Evolutionary conservation across 768 basidiomycete species (phyloP), one percentile per base, ranked within the genome.

Genomic region (Russula dissimulans): DNA sequence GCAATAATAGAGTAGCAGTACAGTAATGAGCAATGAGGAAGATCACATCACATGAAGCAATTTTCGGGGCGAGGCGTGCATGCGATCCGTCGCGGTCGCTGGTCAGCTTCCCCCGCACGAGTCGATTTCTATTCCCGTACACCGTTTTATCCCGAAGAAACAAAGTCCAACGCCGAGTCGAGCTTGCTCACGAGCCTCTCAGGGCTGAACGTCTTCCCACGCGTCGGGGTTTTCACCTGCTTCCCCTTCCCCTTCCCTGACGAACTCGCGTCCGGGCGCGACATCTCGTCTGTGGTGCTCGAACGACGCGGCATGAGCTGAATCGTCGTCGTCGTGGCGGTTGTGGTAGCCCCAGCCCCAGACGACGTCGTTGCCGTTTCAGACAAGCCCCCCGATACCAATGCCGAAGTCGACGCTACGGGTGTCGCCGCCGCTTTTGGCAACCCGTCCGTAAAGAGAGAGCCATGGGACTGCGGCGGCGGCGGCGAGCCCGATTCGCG

Each of bases 101-200:
- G 11, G 2, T n/a, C 43, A 18, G n/a, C 43, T 43, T 7, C 43
- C 43, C 3, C 7, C 17, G 7, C 17, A 26, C 6, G 6, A 18
- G 43, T 43, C 43, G 43, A 18, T 4, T 7, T n/a, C 11, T 26
- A 9, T 36, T 10, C 34, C 34, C 15, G 39, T n/a, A 38, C n/a
- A 17, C n/a, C n/a, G 18, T 15, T 12, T 36, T 26, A 50, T 49
- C 53, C 49, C 11, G 54, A 50, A 34, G 54, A 50, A 34, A 64
- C 63, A 36, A 64, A 64, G 18, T 66, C 65, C 36, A 60, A 31
- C 39, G 61, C 62, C 31, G 62, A 56, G 39, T 64, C 62, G 32
- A 60, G 32, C 52, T 57, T 56, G 51, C 50, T 61, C 32, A 61
- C 56, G 5, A 61, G 48, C 41, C 65, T 46, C 46, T 61, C 65